Evolutionary conservation across 192 early-diverging fungal species (phyloP), one percentile per base, ranked within the genome.

Genomic region (Podila minutissima): DNA sequence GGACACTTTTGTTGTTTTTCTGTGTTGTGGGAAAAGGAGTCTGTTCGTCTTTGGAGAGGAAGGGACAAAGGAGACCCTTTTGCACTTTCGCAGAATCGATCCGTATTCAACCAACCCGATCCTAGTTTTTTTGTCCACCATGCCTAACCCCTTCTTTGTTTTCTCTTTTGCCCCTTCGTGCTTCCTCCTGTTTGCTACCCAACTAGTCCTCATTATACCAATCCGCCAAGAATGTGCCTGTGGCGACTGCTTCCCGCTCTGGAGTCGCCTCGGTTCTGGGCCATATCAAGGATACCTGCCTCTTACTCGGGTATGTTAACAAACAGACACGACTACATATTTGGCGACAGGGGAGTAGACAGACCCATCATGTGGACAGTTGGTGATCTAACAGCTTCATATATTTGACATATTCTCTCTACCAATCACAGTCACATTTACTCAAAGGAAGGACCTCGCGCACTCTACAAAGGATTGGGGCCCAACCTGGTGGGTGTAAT

Each of bases 401-500:
- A 4, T 20, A 4, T 62, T 33, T 38, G 35, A 29, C 50, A 66
- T 67, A 22, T 12, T 15, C 19, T 26, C n/a, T 20, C 55, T 35
- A 41, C 15, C 13, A 46, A 55, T 24, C 0, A 22, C 20, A 89
- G 85, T 29, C 86, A 85, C 53, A 93, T 93, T 26, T 93, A 90
- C 63, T 79, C 83, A 57, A 77, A 84, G 24, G 97, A 98, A 71
- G 98, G 98, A 13, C 82, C 92, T 11, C 82, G 88, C 0, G 98
- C 94, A 19, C 88, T 96, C 67, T 99, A 95, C 88, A 96, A 96
- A 65, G 98, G 98, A n/a, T 72, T 99, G 37, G 95, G 96, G 2
- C 97, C 98, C 4, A 95, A 97, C 59, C 69, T 99, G 28, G 87
- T 95, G 19, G 98, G 97, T 28, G 95, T 99, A 11, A 91, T 99